Evolutionary conservation across 192 early-diverging fungal genomes (phyloP).

Genomic region (Nowakowskiella sp.): DNA sequence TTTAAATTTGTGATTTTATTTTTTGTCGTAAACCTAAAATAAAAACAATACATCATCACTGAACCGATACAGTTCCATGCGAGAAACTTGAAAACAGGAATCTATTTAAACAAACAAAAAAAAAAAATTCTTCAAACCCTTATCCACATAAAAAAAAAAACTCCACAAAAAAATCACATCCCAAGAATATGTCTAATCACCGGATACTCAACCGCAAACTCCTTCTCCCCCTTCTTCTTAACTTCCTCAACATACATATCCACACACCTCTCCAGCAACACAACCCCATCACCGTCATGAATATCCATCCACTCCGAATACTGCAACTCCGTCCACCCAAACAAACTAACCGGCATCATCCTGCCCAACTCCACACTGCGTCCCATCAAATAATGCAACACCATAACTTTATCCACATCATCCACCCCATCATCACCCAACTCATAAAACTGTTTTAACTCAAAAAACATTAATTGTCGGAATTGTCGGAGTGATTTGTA

Average conservation of each 20-base stretch:
- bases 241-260: constrained; percentile 33
- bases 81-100: no score
- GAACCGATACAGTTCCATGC: no score
- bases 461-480: constrained; percentile 26
- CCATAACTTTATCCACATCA: not conserved
- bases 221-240: constrained; percentile 18
- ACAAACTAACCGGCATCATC: constrained; percentile 45
- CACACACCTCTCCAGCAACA: constrained; percentile 36
- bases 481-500: constrained; percentile 54
- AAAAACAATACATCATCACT: no score
- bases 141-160: no score
- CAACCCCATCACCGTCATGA: constrained; percentile 41
- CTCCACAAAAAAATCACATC: no score
- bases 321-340: constrained; percentile 48
- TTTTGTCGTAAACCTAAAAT: no score
- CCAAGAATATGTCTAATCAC: no score
- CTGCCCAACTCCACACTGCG: constrained; percentile 46
- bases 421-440: not conserved
- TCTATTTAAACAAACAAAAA: no score
- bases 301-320: constrained; percentile 65
- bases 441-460: constrained; percentile 1
- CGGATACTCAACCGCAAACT: constrained; percentile 10
- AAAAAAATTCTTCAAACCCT: no score
- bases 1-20: no score
- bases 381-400: not conserved